Conservation (phyloP, 2,329 filamentous ascomycete genomes). For the Fusarium torreyae region DNA sequence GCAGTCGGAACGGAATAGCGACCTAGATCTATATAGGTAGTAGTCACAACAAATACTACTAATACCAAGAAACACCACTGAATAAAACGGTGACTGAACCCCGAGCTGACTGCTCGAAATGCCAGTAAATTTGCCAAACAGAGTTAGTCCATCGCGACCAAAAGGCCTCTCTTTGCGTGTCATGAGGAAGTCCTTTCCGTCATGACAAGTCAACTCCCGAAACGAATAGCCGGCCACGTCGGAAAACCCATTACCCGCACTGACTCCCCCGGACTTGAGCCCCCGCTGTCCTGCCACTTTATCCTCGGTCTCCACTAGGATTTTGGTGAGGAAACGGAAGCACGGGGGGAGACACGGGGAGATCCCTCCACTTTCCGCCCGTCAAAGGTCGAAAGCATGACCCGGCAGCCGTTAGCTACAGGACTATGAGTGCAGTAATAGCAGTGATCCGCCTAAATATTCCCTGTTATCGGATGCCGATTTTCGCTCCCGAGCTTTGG, state of each 20-base stretch:
- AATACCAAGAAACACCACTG: constrained; percentile 26
- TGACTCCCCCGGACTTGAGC: constrained; percentile 42
- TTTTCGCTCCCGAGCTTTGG: constrained; percentile 44
- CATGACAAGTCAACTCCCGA: constrained; percentile 48
- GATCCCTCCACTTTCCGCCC: constrained; percentile 24
- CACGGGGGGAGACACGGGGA: constrained; percentile 17
- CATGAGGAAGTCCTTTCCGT: constrained; percentile 30
- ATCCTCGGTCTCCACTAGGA: constrained; percentile 40
- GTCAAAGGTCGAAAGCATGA: constrained; percentile 9
- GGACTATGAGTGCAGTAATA: background rate
- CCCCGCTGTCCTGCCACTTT: constrained; percentile 37
- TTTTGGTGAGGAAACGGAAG: constrained; percentile 1
- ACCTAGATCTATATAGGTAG: background rate
- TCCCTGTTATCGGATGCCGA: constrained; percentile 42
- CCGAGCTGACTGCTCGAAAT: constrained; percentile 21
- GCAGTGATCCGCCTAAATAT: constrained; percentile 3
- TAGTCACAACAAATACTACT: constrained; percentile 39
- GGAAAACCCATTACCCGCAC: constrained; percentile 50
- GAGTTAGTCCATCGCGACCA: constrained; percentile 14
- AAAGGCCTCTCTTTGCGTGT: constrained; percentile 4
- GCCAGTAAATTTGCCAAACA: constrained; percentile 14
- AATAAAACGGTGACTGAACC: constrained; percentile 39
- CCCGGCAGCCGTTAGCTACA: constrained; percentile 30
- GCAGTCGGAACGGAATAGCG: constrained; percentile 16
- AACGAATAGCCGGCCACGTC: constrained; percentile 46